phyloP scores from a whole-genome alignment of 352 stramenopile genomes.

The Hyaloperonospora brassicae region DNA sequence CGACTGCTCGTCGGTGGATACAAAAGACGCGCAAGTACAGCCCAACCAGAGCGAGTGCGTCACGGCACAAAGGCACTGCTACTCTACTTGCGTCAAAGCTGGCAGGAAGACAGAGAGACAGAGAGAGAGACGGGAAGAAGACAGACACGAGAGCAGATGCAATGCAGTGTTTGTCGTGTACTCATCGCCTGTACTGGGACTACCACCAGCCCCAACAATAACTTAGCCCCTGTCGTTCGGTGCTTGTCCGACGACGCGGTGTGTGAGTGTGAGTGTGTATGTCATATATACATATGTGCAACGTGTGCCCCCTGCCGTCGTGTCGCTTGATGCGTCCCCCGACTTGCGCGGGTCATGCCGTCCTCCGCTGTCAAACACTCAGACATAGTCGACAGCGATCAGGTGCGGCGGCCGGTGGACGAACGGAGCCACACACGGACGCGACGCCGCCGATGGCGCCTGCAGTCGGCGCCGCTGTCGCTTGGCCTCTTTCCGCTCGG shows the following conservation, averaged over 20 bases:
- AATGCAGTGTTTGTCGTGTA: constrained; percentile 3
- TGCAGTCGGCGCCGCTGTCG: constrained; percentile 8
- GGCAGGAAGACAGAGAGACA: no score
- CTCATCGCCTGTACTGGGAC: constrained; percentile 12
- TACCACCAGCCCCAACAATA: constrained; percentile 15
- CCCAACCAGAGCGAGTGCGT: no score
- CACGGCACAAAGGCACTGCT: neutral
- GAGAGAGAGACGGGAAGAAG: no score
- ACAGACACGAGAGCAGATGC: no score
- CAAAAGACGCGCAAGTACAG: neutral
- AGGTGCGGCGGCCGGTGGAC: constrained; percentile 33
- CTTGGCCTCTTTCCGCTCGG: constrained; percentile 32
- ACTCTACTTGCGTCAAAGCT: no score
- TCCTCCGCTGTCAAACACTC: constrained; percentile 7
- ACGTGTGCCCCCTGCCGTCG: neutral
- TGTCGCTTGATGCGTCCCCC: neutral
- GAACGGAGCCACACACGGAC: constrained; percentile 21
- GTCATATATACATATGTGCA: constrained; percentile 8
- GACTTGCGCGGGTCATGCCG: neutral
- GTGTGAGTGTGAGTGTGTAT: no score
- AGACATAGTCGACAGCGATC: constrained; percentile 46
- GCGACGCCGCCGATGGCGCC: constrained; percentile 11
- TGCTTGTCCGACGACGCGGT: constrained; percentile 5
- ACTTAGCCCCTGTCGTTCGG: constrained; percentile 18
- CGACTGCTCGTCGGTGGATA: constrained; percentile 4